Evolutionary conservation across 306 rosid species (phyloP), one percentile per base, ranked within the genome.

Genomic region (Ochetophila trinervis): DNA sequence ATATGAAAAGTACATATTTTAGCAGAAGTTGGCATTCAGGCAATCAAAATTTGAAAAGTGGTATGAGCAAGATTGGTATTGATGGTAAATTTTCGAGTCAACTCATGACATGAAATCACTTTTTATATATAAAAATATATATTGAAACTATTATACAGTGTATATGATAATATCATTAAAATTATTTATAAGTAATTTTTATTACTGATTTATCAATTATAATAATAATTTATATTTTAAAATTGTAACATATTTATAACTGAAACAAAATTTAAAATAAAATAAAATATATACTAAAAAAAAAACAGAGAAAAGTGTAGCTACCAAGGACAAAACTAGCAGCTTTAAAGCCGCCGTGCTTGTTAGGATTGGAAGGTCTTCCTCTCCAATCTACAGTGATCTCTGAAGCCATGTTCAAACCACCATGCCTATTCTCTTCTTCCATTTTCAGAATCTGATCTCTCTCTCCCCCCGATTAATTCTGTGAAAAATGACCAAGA

Each of bases 351-450:
- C 93, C 96, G 7, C 96, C 96, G 40, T 92, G 95, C 42, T 76
- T 71, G 60, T 52, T 21, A 12, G 95, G 80, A 51, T 75, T 69
- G 55, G 92, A 87, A 61, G 90, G 90, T 81, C 85, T 80, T 56
- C 96, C 95, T 79, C 96, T 89, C 98, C 98, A 89, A 55, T 92
- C 98, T 48, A 88, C 79, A 21, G 73, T 67, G 48, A 52, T 37
- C 15, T 80, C 84, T 27, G 32, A 27, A 27, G 32, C 32, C 32
- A 27, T 27, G 32, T 27, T 1, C 4, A 4, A n/a, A n/a, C n/a
- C n/a, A n/a, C n/a, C n/a, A n/a, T 59, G 68, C 63, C 40, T 73
- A 63, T 72, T 66, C n/a, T n/a, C n/a, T 54, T 76, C 53, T 62
- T 83, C 65, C 70, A 40, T 66, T 9, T 57, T 59, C 55, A 27